Base-by-base conservation (phyloP, 2,329 filamentous ascomycete genomes). In the Pseudogymnoascus sp. region DNA sequence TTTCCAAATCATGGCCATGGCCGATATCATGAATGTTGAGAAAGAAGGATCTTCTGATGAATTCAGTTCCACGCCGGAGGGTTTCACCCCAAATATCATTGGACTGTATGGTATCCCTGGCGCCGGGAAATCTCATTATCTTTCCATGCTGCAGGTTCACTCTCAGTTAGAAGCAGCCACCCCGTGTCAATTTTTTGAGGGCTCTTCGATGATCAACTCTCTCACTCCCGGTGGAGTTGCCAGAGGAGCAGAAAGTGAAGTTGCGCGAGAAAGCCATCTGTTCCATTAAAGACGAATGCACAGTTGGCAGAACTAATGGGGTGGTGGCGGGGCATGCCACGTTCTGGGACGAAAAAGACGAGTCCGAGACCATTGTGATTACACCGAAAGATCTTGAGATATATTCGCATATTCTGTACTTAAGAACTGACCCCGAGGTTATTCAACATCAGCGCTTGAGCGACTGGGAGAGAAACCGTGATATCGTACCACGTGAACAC, bases 371-470 rank as follows among this genome's bases (percentile, higher is more conserved):
- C 0, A 14, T 66, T 5, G 77, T 83, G 0, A 77, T 72, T 61
- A 86, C 81, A 0, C 10, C 72, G 1, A 73, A 68, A 6, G 84
- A 88, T 64, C 60, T 79, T 3, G 48, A 75, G 0, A 76, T 72
- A 0, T 88, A 79, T 69, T 85, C 83, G 0, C 83, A 88, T 67
- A 82, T 89, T 13, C 48, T 88, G 11, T 87, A 88, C 68, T 69
- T 88, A 28, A 72, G 82, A 48, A 68, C 78, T 1, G 68, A 75
- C 1, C 66, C 76, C 0, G 68, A 77, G 1, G 23, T 71, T 0
- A 71, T 86, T 14, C 65, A 65, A 0, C 62, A 77, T 45, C 78
- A 75, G 16, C 74, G 77, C n/a, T 37, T 31, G 0, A 61, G 72
- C 0, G 81, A 86, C 67, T 68, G 19, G 0, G 31, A 64, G 13